Evolutionary conservation across 176 grass and related monocot species (phyloP), one percentile per base, ranked within the genome.

Genomic region (Pharus latifolius): DNA sequence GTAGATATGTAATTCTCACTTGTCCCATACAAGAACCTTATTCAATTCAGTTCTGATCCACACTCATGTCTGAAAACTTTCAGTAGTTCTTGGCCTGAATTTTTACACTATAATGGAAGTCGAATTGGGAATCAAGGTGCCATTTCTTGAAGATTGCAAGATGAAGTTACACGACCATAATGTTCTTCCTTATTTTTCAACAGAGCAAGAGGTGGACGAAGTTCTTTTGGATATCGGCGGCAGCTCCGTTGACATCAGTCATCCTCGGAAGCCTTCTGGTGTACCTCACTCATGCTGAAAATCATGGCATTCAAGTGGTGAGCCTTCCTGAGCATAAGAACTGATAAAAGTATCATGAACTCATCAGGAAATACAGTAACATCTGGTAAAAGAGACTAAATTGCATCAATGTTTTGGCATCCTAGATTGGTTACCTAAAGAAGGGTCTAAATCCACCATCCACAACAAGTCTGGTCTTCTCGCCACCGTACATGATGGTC

Each of bases 361-460:
- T 55, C 26, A 16, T 16, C 14, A 53, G 11, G 2, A 60, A 22
- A 17, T 23, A 22, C 22, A 65, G n/a, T 19, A 27, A 44, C 52
- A 46, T 17, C 10, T 4, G 59, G 14, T 6, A 22, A 7, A 10
- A 24, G 6, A 52, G 3, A 24, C 17, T 24, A 8, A 46, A 24
- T 24, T 43, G 32, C 67, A 13, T 2, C 4, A 40, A 54, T 3
- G 2, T 10, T 11, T 22, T 0, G 22, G 2, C 37, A 1, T 33
- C 13, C 11, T 49, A 91, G 87, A 86, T 91, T 49, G 84, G 88
- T 3, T 43, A 77, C 67, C 48, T 91, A 10, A 77, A 87, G 54
- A 87, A 78, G 73, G 88, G 88, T 17, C 51, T 91, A 35, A 91
- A 91, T 5, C 88, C 80, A 8, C 6, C 49, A 19, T 91, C 88